Evolutionary conservation across 2,329 filamentous ascomycete species (phyloP), one percentile per base, ranked within the genome.

Genomic region (Penicillium sclerotiorum): DNA sequence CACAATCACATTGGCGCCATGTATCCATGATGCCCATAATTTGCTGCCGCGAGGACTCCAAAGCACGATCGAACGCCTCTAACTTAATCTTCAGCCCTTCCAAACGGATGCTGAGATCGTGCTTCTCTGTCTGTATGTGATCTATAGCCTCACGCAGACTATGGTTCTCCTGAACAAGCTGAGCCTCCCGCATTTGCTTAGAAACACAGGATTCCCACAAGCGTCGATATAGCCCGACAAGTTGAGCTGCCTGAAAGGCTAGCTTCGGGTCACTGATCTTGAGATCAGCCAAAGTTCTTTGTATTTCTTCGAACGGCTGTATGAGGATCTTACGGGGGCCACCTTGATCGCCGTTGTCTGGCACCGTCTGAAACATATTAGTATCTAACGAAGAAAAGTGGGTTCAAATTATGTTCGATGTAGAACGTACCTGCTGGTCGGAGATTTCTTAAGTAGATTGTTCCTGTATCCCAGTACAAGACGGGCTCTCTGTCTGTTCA

Each of bases 191-290:
- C 28, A 32, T 32, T 32, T 33, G 45, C 25, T 47, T 47, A 18
- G 45, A 40, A 21, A 47, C 28, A 18, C 45, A 48, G 4, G 45
- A 48, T 30, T 48, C 45, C 45, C 45, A 48, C 28, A 48, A 17
- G 15, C 38, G 45, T 25, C 45, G 45, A 32, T 35, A 48, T 17
- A 42, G 18, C n/a, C 45, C 38, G 27, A 48, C 30, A 11, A 48
- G 33, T 21, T 38, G 37, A 22, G 45, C 45, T 35, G 28, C 45
- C 21, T 42, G 45, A 28, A 36, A 42, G 38, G 45, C 45, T 27
- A 48, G 28, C 27, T 48, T 48, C 8, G 45, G 45, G 33, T 48
- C 45, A n/a, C 36, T 37, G 13, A 15, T 37, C 33, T 48, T 38
- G 9, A 48, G 27, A 20, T 42, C 28, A 23, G 28, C 28, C 20